Base-by-base conservation (phyloP, 139 green algal species). In the Chlamydomonas sp. region DNA sequence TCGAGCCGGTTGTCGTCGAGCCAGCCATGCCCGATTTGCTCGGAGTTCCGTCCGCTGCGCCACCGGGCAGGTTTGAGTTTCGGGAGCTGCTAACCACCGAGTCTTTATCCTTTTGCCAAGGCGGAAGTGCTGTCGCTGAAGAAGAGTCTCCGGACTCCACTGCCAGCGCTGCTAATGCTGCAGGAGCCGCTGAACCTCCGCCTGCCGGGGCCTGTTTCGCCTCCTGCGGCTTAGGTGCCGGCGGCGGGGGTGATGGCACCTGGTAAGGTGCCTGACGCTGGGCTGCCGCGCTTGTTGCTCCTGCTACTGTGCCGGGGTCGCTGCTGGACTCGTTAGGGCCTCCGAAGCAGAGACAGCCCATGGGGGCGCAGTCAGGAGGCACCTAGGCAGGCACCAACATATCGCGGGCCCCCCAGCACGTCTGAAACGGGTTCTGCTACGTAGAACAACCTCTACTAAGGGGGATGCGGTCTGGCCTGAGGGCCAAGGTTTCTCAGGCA, bases 281-380 rank as follows among this genome's bases (percentile, higher is more conserved):
- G 18, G 74, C 66, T 85, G 85, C 77, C n/a, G 66, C 66, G n/a
- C 62, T 60, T 89, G 85, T 77, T 84, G 63, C 58, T 49, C 76
- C 64, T 18, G 84, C 74, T 80, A 64, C 57, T 63, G 85, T 85
- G 85, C 68, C 12, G 66, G 2, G 7, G 84, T 20, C 18, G 84
- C 84, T 69, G 75, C 31, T 79, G 82, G 18, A 73, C 60, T 79
- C 14, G 15, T 86, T 49, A 49, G 31, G 31, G 71, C 58, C 75
- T 3, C 83, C 83, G 15, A 87, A 87, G 72, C 83, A 87, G 5
- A 87, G 83, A 63, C 83, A 87, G 20, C 83, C 83, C 83, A 87
- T 87, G 6, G 31, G 31, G 31, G 31, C 31, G 31, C 31, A 49
- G 31, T 49, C 31, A 49, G 31, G 31, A 49, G 31, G 31, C 31